These are phyloP conservation scores for Orbilia oligospora DNA, from an alignment of 2,329 filamentous ascomycete genomes.

Conservation along the genomic window DNA sequence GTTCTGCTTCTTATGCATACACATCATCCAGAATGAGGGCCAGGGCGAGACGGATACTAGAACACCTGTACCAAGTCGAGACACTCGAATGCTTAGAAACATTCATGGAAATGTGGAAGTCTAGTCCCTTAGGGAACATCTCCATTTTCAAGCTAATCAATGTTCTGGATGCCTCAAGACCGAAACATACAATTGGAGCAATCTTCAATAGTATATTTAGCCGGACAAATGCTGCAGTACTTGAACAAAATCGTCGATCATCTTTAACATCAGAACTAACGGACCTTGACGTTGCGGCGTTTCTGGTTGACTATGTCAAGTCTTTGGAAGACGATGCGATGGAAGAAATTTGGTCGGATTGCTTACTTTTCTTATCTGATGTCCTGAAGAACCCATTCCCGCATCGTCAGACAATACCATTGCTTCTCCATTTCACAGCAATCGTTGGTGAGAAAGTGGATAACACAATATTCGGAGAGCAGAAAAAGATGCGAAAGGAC, in stretches of 20 bases:
- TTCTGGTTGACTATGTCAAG: constrained; percentile 88
- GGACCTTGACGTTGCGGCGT: constrained; percentile 86
- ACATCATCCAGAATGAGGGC: constrained; percentile 93
- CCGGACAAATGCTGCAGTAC: constrained; percentile 84
- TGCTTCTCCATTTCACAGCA: constrained; percentile 87
- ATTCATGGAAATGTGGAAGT: constrained; percentile 83
- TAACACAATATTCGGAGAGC: constrained; percentile 73
- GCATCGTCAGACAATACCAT: constrained; percentile 89
- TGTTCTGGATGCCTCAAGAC: constrained; percentile 89
- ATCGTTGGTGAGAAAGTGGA: constrained; percentile 95
- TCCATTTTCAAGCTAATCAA: constrained; percentile 89
- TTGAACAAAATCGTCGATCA: constrained; percentile 85
- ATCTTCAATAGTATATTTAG: constrained; percentile 98
- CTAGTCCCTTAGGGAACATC: constrained; percentile 69
- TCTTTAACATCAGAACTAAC: constrained; percentile 87
- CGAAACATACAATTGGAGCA: constrained; percentile 90
- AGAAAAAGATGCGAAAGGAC: constrained; percentile 64
- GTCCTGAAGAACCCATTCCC: constrained; percentile 94
- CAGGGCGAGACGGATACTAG: constrained; percentile 85
- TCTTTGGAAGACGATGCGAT: constrained; percentile 96
- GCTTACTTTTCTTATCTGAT: constrained; percentile 89
- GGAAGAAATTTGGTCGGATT: constrained; percentile 98
- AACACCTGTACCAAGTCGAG: constrained; percentile 93
- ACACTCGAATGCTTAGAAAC: constrained; percentile 94
- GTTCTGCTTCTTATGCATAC: constrained; percentile 86